A percentile compares a stretch with the other conserved stretches of the same genome.
Conservation (phyloP, 176 grass and related monocot species). For the Paspalum vaginatum region DNA sequence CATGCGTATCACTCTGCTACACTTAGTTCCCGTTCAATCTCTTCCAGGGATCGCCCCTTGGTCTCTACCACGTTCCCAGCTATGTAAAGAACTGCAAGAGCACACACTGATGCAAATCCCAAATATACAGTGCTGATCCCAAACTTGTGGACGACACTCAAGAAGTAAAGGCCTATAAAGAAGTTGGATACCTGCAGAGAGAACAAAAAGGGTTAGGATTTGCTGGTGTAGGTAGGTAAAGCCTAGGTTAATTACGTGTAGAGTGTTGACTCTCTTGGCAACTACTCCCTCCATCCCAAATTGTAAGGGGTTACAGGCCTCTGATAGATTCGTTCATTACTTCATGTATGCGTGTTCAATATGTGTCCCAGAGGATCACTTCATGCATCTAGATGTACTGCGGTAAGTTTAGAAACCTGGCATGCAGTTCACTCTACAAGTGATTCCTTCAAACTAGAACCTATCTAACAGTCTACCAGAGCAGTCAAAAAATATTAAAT, state of each 20-base stretch:
- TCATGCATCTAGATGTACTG: too few relatives aligned
- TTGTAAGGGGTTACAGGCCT: too few relatives aligned
- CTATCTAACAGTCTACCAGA: background rate
- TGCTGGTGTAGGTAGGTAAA: conserved; percentile 4
- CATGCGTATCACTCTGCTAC: conserved; percentile 27
- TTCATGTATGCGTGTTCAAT: too few relatives aligned
- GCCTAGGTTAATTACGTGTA: background rate
- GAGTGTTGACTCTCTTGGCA: background rate
- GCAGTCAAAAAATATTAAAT: background rate
- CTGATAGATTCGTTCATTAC: too few relatives aligned
- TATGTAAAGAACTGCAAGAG: conserved; percentile 86
- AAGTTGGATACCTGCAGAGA: conserved; percentile 82
- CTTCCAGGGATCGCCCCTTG: conserved; percentile 88
- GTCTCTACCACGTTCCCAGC: conserved; percentile 88
- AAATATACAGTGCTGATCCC: conserved; percentile 83
- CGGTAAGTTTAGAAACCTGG: too few relatives aligned
- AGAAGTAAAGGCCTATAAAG: conserved; percentile 90
- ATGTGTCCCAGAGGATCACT: too few relatives aligned
- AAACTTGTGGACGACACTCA: conserved; percentile 90
- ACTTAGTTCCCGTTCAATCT: conserved; percentile 79
- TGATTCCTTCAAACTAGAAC: background rate
- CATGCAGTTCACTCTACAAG: too few relatives aligned
- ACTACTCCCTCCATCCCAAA: background rate
- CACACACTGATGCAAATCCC: conserved; percentile 83
- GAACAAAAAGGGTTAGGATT: background rate